Conservation (phyloP, 805 yeast genomes). For the Hanseniaspora opuntiae region DNA sequence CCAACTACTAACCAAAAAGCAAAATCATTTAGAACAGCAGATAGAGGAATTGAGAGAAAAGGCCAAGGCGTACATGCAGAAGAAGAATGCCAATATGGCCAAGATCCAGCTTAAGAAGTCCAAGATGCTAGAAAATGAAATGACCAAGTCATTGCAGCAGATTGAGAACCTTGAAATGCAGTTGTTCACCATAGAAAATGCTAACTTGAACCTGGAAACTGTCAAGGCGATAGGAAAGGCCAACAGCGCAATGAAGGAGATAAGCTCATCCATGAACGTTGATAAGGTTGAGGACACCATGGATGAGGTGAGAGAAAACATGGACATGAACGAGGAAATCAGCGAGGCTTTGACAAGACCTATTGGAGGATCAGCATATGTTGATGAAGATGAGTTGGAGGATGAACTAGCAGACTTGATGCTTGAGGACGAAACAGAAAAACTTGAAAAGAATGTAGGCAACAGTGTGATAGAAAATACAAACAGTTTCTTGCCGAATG, state of each 20-base stretch:
- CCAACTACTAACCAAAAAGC: slow-evolving; percentile 72
- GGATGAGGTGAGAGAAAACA: slow-evolving; percentile 97
- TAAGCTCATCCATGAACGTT: slow-evolving; percentile 86
- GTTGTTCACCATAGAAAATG: slow-evolving; percentile 78
- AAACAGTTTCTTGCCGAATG: slow-evolving; percentile 9
- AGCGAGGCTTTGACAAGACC: slow-evolving; percentile 94
- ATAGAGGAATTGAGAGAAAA: slow-evolving; percentile 65
- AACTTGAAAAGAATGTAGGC: slow-evolving; percentile 29
- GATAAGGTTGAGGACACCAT: slow-evolving; percentile 94
- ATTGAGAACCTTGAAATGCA: slow-evolving; percentile 83
- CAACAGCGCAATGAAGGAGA: slow-evolving; percentile 89
- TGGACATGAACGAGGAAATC: slow-evolving; percentile 86
- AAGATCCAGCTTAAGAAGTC: slow-evolving; percentile 77
- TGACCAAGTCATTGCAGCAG: slow-evolving; percentile 72
- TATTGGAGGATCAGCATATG: slow-evolving; percentile 49
- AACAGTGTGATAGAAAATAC: slow-evolving; percentile 5
- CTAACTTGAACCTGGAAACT: slow-evolving; percentile 91
- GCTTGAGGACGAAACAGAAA: slow-evolving; percentile 60
- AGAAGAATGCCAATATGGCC: slow-evolving; percentile 53
- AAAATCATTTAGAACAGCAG: slow-evolving; percentile 66
- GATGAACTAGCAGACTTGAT: slow-evolving; percentile 83
- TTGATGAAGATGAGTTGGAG: slow-evolving; percentile 85
- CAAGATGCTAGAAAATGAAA: slow-evolving; percentile 64
- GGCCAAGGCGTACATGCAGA: slow-evolving; percentile 66
- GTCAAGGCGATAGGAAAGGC: slow-evolving; percentile 99